Evolutionary conservation across 305 asterid species (phyloP).

Genomic region (Fraxinus nigra): DNA sequence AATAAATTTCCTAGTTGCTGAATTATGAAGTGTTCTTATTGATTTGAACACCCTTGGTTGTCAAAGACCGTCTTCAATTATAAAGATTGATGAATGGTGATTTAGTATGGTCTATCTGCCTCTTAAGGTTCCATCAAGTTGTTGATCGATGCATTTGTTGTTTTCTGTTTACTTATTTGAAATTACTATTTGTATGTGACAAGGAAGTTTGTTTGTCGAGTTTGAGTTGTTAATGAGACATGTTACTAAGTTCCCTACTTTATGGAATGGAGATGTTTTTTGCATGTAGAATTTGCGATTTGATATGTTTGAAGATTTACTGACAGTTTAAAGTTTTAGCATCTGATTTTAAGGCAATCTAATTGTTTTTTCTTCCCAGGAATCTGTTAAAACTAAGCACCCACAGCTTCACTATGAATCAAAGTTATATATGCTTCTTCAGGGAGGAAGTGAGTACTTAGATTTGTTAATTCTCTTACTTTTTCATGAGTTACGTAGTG

Average conservation of each 20-base stretch:
- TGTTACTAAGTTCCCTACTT: background rate
- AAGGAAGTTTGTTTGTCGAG: background rate
- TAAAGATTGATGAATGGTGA: background rate
- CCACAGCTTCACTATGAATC: constrained; percentile 63
- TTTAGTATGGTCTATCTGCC: background rate
- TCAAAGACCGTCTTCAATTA: background rate
- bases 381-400: constrained; percentile 49
- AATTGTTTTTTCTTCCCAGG: constrained; percentile 28
- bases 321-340: background rate
- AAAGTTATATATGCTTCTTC: constrained; percentile 53
- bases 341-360: constrained; percentile 3
- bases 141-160: background rate
- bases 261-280: background rate
- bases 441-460: constrained; percentile 51
- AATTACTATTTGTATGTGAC: background rate
- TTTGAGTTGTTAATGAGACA: background rate
- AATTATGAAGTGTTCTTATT: background rate
- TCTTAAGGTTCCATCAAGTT: background rate
- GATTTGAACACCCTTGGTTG: background rate
- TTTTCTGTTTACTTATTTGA: background rate
- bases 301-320: background rate
- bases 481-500: background rate
- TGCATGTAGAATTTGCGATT: background rate
- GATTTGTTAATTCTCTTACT: background rate
- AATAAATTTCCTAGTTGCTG: background rate